Evolutionary conservation across 257 asterid species (phyloP), one percentile per base, ranked within the genome.

Genomic region (Solanum pennellii): DNA sequence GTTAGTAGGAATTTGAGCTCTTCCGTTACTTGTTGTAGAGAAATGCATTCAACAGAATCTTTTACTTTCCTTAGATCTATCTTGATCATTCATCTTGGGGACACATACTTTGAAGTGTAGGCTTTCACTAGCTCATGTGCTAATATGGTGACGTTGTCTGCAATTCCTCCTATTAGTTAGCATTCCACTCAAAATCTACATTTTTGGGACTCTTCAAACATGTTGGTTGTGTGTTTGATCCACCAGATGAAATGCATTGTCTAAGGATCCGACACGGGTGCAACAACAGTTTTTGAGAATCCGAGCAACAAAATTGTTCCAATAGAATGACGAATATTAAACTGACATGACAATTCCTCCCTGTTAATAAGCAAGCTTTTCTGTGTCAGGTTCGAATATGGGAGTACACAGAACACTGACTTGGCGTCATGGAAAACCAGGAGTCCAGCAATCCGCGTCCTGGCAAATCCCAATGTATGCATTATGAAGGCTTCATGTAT

Each of bases 391-490:
- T 87, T 91, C 92, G 92, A 89, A 42, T 84, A 68, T 82, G 91
- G 75, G 83, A 73, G 90, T 86, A 90, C 71, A 85, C 92, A 72
- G 80, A 88, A 83, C 59, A 83, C 86, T 42, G 52, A 91, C 21
- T 88, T 85, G 65, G 90, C 88, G 88, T 88, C 91, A 86, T 88
- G 74, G 89, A 89, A 91, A 85, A 87, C 90, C 87, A 92, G 89
- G 90, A 92, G 89, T 80, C 94, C 35, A 89, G 93, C 87, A 41
- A 91, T 93, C 86, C 93, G 90, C 25, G 95, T 94, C 89, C 86
- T 94, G 88, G 98, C 94, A 59, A 94, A 96, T 90, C 93, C 95
- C 87, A 94, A 93, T 94, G 99, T 96, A 96, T 87, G 99, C 90
- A 89, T 87, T 92, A 77, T 82, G 91, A 89, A 80, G 88, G 93